Evolutionary conservation across 2,329 filamentous ascomycete genomes (phyloP).

Genomic region (Zymoseptoria ardabiliae): DNA sequence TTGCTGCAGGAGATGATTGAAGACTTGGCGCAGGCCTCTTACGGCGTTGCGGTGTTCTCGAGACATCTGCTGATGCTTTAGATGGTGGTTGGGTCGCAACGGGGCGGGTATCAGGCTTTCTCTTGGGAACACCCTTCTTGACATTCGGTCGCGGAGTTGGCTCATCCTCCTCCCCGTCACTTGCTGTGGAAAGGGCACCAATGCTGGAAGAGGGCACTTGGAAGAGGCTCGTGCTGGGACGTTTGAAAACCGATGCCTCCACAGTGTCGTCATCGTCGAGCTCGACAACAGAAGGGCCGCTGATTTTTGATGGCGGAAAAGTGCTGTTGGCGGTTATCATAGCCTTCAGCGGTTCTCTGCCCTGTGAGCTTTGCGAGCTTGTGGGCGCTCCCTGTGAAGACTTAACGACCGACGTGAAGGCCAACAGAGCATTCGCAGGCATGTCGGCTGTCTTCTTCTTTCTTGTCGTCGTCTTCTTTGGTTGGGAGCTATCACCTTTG

Average conservation of each 20-base stretch:
- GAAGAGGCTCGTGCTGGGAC: background rate
- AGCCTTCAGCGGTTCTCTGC: constrained; percentile 7
- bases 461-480: constrained; percentile 12
- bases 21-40: constrained; percentile 24
- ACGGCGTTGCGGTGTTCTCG: constrained; percentile 20
- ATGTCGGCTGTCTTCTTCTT: constrained; percentile 11
- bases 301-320: background rate
- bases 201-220: background rate
- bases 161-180: background rate
- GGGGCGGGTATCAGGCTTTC: background rate
- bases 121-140: constrained; percentile 1
- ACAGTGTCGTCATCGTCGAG: constrained; percentile 13
- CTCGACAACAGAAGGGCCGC: background rate
- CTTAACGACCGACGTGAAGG: constrained; percentile 10
- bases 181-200: background rate
- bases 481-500: constrained; percentile 2
- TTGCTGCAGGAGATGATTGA: constrained; percentile 15
- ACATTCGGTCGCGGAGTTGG: background rate
- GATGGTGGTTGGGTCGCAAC: background rate
- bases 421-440: constrained; percentile 8
- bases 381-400: constrained; percentile 9
- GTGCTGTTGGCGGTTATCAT: constrained; percentile 4
- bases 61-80: constrained; percentile 3
- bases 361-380: constrained; percentile 1
- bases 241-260: background rate